Conservation (phyloP, 345 rosid species). For the Corymbia maculata region DNA sequence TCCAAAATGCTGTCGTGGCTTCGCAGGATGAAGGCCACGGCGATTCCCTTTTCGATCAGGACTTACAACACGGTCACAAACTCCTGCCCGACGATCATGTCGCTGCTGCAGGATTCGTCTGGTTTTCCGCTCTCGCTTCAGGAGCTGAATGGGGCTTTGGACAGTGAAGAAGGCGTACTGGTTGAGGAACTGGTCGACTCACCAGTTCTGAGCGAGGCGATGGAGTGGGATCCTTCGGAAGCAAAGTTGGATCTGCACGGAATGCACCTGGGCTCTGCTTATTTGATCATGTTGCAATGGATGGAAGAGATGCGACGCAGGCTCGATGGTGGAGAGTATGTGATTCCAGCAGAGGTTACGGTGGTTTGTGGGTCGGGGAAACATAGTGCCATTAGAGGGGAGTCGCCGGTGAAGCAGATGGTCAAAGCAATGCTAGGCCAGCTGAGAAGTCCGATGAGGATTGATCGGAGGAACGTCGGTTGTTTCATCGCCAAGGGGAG, state of each 20-base stretch:
- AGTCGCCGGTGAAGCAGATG: conserved; percentile 60
- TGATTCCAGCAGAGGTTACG: conserved; percentile 47
- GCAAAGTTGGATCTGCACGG: conserved; percentile 84
- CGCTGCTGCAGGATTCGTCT: conserved; percentile 18
- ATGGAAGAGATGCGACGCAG: conserved; percentile 42
- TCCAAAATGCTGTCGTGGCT: conserved; percentile 56
- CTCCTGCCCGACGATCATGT: conserved; percentile 45
- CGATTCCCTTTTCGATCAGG: conserved; percentile 44
- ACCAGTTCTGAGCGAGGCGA: conserved; percentile 37
- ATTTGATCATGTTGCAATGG: conserved; percentile 67
- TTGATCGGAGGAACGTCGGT: conserved; percentile 60
- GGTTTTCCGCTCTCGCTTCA: conserved; percentile 27
- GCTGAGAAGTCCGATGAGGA: conserved; percentile 53
- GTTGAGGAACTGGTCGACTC: conserved; percentile 40
- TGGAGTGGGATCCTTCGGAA: conserved; percentile 41
- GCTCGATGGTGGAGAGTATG: conserved; percentile 17
- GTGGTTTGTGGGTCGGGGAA: conserved; percentile 71
- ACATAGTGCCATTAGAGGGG: conserved; percentile 59
- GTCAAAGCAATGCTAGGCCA: conserved; percentile 45
- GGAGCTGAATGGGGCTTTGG: conserved; percentile 36
- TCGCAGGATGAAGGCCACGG: conserved; percentile 30
- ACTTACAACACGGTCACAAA: conserved; percentile 73
- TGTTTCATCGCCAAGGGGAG: conserved; percentile 65
- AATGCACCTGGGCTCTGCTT: conserved; percentile 65
- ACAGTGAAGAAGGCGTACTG: conserved; percentile 34